Evolutionary conservation across 208 protist species (phyloP).

Genomic region (Angomonas deanei): DNA sequence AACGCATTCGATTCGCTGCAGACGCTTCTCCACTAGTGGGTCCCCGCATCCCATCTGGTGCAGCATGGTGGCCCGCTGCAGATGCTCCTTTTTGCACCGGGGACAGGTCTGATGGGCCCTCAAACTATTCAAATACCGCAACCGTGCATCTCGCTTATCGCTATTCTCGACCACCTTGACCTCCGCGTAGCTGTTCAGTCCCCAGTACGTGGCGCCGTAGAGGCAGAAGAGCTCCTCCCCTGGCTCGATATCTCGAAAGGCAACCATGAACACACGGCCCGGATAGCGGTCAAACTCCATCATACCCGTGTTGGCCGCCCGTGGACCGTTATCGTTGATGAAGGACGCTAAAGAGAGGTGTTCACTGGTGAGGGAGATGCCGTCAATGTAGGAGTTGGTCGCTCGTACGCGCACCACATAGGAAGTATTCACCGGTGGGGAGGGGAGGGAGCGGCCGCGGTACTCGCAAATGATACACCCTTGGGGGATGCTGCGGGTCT

Average conservation of each 20-base stretch:
- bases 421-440: slow-evolving; percentile 15
- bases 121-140: slow-evolving; percentile 7
- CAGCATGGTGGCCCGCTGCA: slow-evolving; percentile 32
- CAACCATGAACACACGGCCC: slow-evolving; percentile 79
- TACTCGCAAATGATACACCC: slow-evolving; percentile 84
- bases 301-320: slow-evolving; percentile 61
- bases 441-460: slow-evolving; percentile 32
- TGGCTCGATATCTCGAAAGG: slow-evolving; percentile 58
- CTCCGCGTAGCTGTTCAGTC: slow-evolving; percentile 68
- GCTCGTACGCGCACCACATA: slow-evolving; percentile 75
- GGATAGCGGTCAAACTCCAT: slow-evolving; percentile 73
- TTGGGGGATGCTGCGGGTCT: slow-evolving; percentile 47
- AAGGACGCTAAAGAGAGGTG: slow-evolving; percentile 83
- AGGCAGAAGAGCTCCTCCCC: slow-evolving; percentile 78
- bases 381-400: slow-evolving; percentile 65
- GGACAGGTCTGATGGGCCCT: slow-evolving; percentile 27
- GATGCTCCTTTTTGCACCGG: slow-evolving; percentile 44
- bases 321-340: slow-evolving; percentile 83
- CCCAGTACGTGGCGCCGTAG: slow-evolving; percentile 87
- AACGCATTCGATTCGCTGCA: slow-evolving; percentile 54
- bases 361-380: slow-evolving; percentile 41
- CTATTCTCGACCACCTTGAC: slow-evolving; percentile 9
- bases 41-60: slow-evolving; percentile 70
- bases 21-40: slow-evolving; percentile 27
- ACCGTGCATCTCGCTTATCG: not conserved